Evolutionary conservation across 164 flowering plant genomes (phyloP).

Genomic region (Litsea cubeba): DNA sequence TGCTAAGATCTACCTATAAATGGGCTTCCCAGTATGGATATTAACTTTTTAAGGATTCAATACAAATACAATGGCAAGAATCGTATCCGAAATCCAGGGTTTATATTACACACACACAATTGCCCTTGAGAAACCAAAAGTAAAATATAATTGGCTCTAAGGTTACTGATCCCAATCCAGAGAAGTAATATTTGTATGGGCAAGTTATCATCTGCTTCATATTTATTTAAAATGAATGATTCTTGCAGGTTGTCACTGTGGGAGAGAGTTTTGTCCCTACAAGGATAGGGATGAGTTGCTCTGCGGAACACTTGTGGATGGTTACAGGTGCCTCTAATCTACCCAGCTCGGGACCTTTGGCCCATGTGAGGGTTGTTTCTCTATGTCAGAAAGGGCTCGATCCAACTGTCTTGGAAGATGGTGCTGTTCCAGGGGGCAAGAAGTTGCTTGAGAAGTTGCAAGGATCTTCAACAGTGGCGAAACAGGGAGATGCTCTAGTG

Average conservation of each 20-base stretch:
- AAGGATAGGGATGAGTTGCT: conserved; percentile 38
- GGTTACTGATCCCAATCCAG: not conserved
- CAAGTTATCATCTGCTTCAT: not conserved
- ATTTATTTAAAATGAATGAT: not conserved
- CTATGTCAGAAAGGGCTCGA: conserved; percentile 28
- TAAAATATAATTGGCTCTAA: not conserved
- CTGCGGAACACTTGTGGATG: conserved; percentile 62
- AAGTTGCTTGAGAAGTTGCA: conserved; percentile 66
- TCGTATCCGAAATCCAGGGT: too few species aligned
- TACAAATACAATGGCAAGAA: too few species aligned
- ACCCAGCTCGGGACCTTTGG: conserved; percentile 32
- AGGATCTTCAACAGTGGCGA: conserved; percentile 48
- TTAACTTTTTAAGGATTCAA: too few species aligned
- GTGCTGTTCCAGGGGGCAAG: conserved; percentile 57
- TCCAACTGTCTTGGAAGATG: conserved; percentile 43
- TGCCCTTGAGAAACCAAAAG: too few species aligned
- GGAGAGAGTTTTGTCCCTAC: conserved; percentile 64
- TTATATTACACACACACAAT: too few species aligned
- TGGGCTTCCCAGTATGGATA: too few species aligned
- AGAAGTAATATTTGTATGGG: too few species aligned
- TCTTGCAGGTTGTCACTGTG: conserved; percentile 50
- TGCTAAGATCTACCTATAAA: too few species aligned
- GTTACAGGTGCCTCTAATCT: conserved; percentile 75
- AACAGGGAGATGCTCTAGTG: conserved; percentile 34
- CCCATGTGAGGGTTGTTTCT: conserved; percentile 56